A percentile compares a stretch with the other conserved stretches of the same genome.
These are phyloP conservation scores for Vitis hybrid DNA, from an alignment of 177 flowering plant genomes.

Conservation along the genomic window DNA sequence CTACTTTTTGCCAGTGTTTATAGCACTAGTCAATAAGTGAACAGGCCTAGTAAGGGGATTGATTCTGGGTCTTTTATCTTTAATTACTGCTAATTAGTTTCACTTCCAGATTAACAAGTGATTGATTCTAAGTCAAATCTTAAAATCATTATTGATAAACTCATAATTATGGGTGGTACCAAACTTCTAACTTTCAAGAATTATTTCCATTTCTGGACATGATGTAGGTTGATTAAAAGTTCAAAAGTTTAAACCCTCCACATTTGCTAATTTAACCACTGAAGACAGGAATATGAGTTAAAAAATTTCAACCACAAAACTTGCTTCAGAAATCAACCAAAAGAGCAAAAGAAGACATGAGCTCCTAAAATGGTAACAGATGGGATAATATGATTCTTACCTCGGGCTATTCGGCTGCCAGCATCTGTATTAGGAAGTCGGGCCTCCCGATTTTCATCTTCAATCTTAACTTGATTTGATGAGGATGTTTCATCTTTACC, in stretches of 20 bases:
- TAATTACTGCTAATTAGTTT: no score
- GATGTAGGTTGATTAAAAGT: background rate
- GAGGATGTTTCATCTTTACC: conserved; percentile 36
- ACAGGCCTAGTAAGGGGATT: no score
- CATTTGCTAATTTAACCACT: background rate
- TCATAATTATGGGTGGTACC: no score
- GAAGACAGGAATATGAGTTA: background rate
- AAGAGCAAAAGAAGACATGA: background rate
- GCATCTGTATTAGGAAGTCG: conserved; percentile 26
- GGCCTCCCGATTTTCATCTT: conserved; percentile 34
- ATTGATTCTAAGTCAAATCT: no score
- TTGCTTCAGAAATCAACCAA: background rate
- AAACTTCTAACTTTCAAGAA: background rate
- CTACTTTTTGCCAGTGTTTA: no score
- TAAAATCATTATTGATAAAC: no score
- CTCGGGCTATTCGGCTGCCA: conserved; percentile 38
- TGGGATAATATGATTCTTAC: conserved; percentile 42
- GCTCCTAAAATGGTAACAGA: background rate
- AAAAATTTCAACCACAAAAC: conserved; percentile 1
- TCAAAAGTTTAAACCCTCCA: background rate
- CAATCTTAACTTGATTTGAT: conserved; percentile 29
- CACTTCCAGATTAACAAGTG: no score
- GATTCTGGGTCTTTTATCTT: no score
- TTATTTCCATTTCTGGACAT: background rate
- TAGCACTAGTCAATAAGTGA: no score